Conservation (phyloP, 2,329 filamentous ascomycete genomes). For the Botrytis elliptica region DNA sequence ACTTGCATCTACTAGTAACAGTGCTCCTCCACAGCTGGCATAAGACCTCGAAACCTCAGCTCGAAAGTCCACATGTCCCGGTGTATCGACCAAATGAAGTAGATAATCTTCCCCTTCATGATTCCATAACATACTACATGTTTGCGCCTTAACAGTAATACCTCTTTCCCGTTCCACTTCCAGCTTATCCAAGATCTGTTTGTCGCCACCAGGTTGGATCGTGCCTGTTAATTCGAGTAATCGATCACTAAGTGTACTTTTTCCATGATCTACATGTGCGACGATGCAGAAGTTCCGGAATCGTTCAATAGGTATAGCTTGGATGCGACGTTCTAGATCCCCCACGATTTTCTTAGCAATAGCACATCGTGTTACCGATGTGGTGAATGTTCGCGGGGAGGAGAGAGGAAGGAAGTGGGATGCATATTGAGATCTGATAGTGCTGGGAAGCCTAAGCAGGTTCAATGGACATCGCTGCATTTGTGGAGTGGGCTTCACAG, state of each 20-base stretch:
- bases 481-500: constrained; percentile 24
- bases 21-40: constrained; percentile 88
- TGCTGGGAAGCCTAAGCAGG: constrained; percentile 40
- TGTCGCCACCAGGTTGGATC: constrained; percentile 80
- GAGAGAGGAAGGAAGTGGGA: constrained; percentile 29
- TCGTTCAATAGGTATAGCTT: constrained; percentile 72
- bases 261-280: constrained; percentile 97
- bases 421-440: constrained; percentile 35
- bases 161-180: constrained; percentile 95
- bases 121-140: constrained; percentile 95
- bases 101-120: constrained; percentile 85
- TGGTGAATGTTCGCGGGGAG: constrained; percentile 28
- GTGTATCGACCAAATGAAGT: constrained; percentile 92
- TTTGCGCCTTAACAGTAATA: constrained; percentile 98
- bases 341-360: constrained; percentile 37
- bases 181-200: constrained; percentile 94
- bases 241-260: constrained; percentile 91
- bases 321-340: constrained; percentile 60
- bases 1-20: constrained; percentile 91
- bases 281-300: constrained; percentile 98
- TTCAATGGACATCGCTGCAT: constrained; percentile 42
- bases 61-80: constrained; percentile 95
- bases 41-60: constrained; percentile 96
- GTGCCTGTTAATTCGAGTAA: constrained; percentile 92
- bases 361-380: constrained; percentile 34